Conservation (phyloP, 345 rosid genomes). For the Camelina neglecta region DNA sequence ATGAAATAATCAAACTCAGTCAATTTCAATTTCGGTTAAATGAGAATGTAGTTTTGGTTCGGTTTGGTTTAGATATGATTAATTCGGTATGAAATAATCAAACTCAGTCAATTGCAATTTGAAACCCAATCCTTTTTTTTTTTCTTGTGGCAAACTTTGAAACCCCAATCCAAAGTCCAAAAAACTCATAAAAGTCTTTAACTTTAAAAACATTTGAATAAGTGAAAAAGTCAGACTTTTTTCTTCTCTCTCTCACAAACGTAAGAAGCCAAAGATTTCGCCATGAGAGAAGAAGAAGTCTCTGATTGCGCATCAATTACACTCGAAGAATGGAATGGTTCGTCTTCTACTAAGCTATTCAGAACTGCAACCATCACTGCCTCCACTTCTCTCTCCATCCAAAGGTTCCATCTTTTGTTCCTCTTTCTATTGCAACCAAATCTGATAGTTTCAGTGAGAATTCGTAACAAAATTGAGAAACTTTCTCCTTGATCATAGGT, state of each 20-base stretch:
- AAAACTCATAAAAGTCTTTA: background rate
- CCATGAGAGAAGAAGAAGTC: conserved; percentile 34
- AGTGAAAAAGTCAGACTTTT: background rate
- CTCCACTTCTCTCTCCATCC: conserved; percentile 62
- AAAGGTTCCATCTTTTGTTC: conserved; percentile 50
- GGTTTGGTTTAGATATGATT: background rate
- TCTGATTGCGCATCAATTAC: conserved; percentile 32
- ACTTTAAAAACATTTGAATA: background rate
- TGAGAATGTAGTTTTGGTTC: background rate
- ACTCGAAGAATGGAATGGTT: conserved; percentile 86
- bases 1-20: too few relatives aligned
- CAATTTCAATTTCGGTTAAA: too few relatives aligned
- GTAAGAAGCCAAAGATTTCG: conserved; percentile 3
- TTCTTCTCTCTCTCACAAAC: background rate
- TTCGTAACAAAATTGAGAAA: conserved; percentile 2
- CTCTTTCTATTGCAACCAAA: background rate
- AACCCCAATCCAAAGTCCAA: conserved; percentile 19
- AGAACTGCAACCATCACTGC: conserved; percentile 68
- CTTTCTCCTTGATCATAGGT: conserved; percentile 47
- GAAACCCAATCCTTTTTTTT: too few relatives aligned
- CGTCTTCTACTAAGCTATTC: conserved; percentile 72
- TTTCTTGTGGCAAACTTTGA: background rate
- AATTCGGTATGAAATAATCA: too few relatives aligned
- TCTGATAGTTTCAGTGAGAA: conserved; percentile 27
- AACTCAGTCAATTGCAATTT: too few relatives aligned